A percentile compares a stretch with the other conserved stretches of the same genome.
Evolutionary conservation across 768 basidiomycete genomes (phyloP).

Genomic region (Suillus alpinus): DNA sequence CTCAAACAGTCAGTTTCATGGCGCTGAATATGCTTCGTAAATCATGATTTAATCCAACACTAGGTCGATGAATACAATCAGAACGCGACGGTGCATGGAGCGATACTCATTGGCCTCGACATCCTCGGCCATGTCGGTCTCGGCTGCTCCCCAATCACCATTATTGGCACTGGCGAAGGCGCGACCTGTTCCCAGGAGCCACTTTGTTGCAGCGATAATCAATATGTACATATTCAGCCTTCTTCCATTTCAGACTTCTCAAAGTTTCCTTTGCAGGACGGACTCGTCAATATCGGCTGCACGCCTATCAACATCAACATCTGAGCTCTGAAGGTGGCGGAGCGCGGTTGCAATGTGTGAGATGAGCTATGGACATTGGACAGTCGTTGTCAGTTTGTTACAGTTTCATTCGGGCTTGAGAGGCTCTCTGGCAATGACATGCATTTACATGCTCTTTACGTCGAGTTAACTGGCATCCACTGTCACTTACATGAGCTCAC

Average conservation of each 20-base stretch:
- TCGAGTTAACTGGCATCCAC: background rate
- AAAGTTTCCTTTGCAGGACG: constrained; percentile 2
- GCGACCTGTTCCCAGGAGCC: constrained; percentile 24
- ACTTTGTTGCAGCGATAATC: constrained; percentile 20
- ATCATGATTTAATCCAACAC: background rate
- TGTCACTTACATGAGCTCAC: constrained; percentile 5
- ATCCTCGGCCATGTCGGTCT: constrained; percentile 20
- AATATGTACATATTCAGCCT: constrained; percentile 15
- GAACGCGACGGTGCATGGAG: constrained; percentile 6
- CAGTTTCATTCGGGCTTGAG: background rate
- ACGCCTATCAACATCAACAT: constrained; percentile 4
- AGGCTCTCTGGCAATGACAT: background rate
- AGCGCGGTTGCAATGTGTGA: background rate
- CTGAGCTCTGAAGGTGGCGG: background rate
- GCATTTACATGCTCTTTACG: background rate
- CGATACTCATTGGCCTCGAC: constrained; percentile 9
- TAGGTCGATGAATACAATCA: constrained; percentile 10
- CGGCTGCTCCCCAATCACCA: constrained; percentile 19
- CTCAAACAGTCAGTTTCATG: constrained; percentile 16
- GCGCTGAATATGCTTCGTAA: background rate
- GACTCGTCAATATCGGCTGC: constrained; percentile 7
- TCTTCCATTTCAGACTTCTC: background rate
- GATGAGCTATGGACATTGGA: background rate
- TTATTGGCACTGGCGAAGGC: constrained; percentile 18
- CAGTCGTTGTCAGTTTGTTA: background rate